Evolutionary conservation across 2,329 filamentous ascomycete species (phyloP).

Genomic region (Colletotrichum karsti): DNA sequence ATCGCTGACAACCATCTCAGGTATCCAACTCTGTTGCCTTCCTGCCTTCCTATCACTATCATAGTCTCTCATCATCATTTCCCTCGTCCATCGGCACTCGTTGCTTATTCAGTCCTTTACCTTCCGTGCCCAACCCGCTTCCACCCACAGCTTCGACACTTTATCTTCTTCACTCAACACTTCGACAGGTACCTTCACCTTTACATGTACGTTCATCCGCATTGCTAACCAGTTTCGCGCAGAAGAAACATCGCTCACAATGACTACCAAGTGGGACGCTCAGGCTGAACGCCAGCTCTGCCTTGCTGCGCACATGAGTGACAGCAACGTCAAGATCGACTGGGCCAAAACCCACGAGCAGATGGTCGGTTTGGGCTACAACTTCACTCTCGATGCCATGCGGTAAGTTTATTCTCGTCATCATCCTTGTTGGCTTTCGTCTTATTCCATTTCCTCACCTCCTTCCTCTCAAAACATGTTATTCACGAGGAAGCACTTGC

Average conservation of each 20-base stretch:
- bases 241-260: background rate
- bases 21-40: background rate
- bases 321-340: slow-evolving; percentile 36
- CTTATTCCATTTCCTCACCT: background rate
- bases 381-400: slow-evolving; percentile 46
- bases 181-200: too few species aligned
- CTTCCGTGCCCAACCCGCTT: too few species aligned
- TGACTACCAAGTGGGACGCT: background rate
- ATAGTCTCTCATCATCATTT: background rate
- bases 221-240: too few species aligned
- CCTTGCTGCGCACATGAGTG: slow-evolving; percentile 29
- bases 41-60: background rate
- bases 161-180: too few species aligned
- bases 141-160: too few species aligned
- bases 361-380: slow-evolving; percentile 43
- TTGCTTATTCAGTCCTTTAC: too few species aligned
- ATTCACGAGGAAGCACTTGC: too few species aligned
- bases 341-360: slow-evolving; percentile 41
- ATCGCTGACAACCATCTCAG: too few species aligned
- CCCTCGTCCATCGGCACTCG: background rate
- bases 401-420: slow-evolving; percentile 37
- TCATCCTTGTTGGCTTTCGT: background rate
- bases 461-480: too few species aligned
- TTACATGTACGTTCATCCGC: too few species aligned
- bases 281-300: background rate